phyloP scores from a whole-genome alignment of 2,329 filamentous ascomycete species.

The Phialophora expanda region DNA sequence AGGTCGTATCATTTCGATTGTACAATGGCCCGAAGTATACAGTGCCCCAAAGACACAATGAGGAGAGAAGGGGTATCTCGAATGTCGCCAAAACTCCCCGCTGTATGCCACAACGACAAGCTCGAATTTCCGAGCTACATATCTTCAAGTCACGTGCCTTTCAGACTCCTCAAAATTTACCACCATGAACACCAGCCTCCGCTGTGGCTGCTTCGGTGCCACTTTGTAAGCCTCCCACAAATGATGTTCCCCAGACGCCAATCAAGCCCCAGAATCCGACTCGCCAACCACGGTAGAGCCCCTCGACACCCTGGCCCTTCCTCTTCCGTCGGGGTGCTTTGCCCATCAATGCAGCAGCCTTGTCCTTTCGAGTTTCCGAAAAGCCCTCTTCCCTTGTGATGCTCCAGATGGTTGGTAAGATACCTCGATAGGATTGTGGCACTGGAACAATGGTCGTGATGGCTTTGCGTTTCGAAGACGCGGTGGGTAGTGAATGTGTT shows the following conservation, averaged over 20 bases:
- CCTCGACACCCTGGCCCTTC: conserved; percentile 61
- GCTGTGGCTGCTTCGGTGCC: conserved; percentile 32
- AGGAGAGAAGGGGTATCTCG: conserved; percentile 32
- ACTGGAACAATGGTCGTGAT: conserved; percentile 76
- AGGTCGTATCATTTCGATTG: not conserved
- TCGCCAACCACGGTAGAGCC: conserved; percentile 63
- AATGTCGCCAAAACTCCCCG: conserved; percentile 26
- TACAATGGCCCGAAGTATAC: not conserved
- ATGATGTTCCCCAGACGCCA: conserved; percentile 59
- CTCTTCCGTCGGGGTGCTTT: conserved; percentile 53
- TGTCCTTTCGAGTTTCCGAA: conserved; percentile 53
- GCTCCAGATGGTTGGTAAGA: conserved; percentile 87
- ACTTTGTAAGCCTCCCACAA: conserved; percentile 46
- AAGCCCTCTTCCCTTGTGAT: conserved; percentile 83
- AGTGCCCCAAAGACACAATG: conserved; percentile 8
- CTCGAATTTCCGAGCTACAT: not conserved
- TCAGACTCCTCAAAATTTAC: conserved; percentile 34
- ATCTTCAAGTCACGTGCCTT: not conserved
- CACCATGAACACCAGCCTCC: conserved; percentile 33
- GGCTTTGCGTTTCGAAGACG: conserved; percentile 47
- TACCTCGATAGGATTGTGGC: conserved; percentile 77
- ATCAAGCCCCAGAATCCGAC: conserved; percentile 62
- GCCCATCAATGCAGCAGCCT: conserved; percentile 44
- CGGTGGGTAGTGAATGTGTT: conserved; percentile 48
- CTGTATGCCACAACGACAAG: conserved; percentile 7